Conservation (phyloP, 495 filamentous ascomycete genomes). For the Parachaetomium inaequale region DNA sequence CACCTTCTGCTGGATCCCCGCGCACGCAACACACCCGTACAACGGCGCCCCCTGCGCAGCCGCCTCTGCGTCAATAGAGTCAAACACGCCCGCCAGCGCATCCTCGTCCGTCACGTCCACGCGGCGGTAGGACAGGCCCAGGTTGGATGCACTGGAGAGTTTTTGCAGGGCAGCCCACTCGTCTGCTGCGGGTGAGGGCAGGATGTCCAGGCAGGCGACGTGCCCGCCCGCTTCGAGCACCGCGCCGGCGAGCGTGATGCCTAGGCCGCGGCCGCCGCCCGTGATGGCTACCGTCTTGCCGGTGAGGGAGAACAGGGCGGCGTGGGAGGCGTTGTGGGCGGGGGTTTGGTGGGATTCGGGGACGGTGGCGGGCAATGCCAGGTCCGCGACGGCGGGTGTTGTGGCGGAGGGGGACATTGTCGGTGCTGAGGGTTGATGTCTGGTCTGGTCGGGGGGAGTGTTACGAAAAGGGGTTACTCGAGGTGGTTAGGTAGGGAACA, state of each 20-base stretch:
- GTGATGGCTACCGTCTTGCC: conserved; percentile 3
- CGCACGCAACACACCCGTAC: background rate
- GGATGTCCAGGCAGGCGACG: conserved; percentile 7
- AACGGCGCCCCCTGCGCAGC: background rate
- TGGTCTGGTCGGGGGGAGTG: no score
- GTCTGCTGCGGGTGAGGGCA: background rate
- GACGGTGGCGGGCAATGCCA: no score
- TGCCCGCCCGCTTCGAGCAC: conserved; percentile 5
- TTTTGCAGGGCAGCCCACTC: conserved; percentile 1
- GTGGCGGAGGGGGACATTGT: no score
- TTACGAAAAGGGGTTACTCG: no score
- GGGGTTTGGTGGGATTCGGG: no score
- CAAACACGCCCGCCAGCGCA: background rate
- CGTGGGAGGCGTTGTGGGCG: background rate
- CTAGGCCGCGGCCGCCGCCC: background rate
- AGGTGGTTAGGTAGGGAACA: no score
- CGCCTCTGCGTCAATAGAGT: conserved; percentile 2
- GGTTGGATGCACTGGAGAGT: background rate
- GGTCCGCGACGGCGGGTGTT: no score
- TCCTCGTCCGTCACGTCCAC: conserved; percentile 8
- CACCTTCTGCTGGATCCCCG: conserved; percentile 4
- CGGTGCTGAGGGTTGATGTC: no score
- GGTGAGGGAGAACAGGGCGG: conserved; percentile 2
- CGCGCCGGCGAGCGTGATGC: conserved; percentile 1
- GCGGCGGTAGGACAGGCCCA: background rate